phyloP scores from a whole-genome alignment of 2,329 filamentous ascomycete species.

The Pestalotiopsis sp. region DNA sequence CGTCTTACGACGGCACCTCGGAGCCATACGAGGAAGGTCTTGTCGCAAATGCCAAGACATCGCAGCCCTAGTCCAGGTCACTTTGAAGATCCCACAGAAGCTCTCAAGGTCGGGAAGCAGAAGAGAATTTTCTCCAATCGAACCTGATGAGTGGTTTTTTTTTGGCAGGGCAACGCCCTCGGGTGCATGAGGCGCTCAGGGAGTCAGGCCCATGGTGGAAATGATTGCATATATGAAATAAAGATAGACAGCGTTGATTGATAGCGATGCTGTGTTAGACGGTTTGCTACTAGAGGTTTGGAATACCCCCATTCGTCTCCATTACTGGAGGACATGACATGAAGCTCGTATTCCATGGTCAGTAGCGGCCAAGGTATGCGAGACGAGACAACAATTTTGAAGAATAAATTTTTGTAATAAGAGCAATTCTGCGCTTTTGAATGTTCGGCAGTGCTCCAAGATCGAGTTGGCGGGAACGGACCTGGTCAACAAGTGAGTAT shows the following conservation, averaged over 20 bases:
- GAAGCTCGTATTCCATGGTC: background rate
- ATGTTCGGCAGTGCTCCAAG: background rate
- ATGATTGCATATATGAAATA: background rate
- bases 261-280: conserved; percentile 4
- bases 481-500: too few relatives aligned
- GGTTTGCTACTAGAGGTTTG: background rate
- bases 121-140: conserved; percentile 8
- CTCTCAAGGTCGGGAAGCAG: background rate
- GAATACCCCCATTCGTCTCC: background rate
- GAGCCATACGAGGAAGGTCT: conserved; percentile 4
- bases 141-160: background rate
- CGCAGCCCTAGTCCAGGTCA: background rate
- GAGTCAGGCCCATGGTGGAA: background rate
- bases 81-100: conserved; percentile 12
- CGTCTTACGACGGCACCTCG: background rate
- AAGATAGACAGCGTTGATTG: conserved; percentile 8
- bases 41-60: conserved; percentile 10
- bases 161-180: background rate
- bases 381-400: background rate
- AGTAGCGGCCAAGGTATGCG: background rate
- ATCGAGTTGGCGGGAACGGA: too few relatives aligned
- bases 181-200: background rate
- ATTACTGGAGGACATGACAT: background rate
- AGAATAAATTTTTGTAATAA: background rate
- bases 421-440: background rate